Evolutionary conservation across 441 rosid genomes (phyloP).

Genomic region (Hypseocharis bilobata): DNA sequence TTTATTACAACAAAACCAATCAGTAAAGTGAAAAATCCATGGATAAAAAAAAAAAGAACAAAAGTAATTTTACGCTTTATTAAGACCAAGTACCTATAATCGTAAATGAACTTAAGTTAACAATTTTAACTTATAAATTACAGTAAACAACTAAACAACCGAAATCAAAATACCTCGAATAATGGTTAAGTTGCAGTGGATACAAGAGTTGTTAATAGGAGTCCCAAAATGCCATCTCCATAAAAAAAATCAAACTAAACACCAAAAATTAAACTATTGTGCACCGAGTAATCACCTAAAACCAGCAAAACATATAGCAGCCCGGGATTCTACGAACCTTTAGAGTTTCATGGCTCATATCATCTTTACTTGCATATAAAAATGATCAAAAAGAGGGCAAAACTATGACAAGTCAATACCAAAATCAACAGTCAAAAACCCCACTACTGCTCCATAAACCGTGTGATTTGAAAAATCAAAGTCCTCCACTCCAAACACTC

Average conservation of each 20-base stretch:
- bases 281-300: neutral
- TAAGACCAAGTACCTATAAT: neutral
- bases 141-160: neutral
- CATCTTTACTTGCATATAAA: neutral
- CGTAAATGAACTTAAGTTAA: neutral
- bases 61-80: neutral
- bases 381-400: neutral
- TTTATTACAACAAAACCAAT: neutral
- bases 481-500: neutral
- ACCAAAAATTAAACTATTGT: neutral
- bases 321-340: neutral
- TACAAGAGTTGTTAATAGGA: too few relatives aligned
- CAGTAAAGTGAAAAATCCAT: neutral
- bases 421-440: conserved; percentile 6
- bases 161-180: neutral
- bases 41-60: too few relatives aligned
- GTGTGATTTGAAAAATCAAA: conserved; percentile 7
- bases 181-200: neutral
- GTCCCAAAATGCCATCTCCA: neutral
- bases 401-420: neutral
- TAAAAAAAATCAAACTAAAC: neutral
- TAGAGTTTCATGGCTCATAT: neutral
- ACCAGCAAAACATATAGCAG: neutral
- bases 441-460: conserved; percentile 12
- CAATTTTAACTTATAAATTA: too few relatives aligned